Conservation (phyloP, 2,329 filamentous ascomycete species). For the Cryphonectria carpinicola region DNA sequence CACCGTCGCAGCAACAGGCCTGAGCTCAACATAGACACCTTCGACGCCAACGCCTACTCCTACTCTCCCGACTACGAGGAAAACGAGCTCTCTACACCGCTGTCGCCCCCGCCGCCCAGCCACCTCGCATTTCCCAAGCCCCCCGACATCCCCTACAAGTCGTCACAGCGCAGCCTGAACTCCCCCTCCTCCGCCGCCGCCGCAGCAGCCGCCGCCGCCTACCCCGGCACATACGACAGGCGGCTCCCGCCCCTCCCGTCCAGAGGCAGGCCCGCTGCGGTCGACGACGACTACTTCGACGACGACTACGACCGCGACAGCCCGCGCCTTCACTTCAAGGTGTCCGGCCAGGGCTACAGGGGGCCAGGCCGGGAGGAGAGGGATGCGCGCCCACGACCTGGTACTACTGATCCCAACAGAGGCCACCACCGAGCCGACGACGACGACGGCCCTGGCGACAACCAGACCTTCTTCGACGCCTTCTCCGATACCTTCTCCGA, state of each 20-base stretch:
- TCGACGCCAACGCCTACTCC: constrained; percentile 15
- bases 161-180: constrained; percentile 23
- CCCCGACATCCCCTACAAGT: constrained; percentile 26
- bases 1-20: constrained; percentile 40
- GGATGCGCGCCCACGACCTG: constrained; percentile 21
- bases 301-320: constrained; percentile 34
- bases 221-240: constrained; percentile 16
- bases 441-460: constrained; percentile 30
- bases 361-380: constrained; percentile 18
- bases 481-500: constrained; percentile 46
- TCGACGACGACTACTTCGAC: constrained; percentile 30
- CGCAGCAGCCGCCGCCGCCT: constrained; percentile 21
- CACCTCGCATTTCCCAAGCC: constrained; percentile 16
- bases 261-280: constrained; percentile 30
- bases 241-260: constrained; percentile 35
- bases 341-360: constrained; percentile 17
- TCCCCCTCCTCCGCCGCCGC: constrained; percentile 31
- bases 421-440: constrained; percentile 16
- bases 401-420: constrained; percentile 18
- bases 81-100: constrained; percentile 23
- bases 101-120: constrained; percentile 21
- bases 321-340: constrained; percentile 12
- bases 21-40: constrained; percentile 43
- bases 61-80: constrained; percentile 12
- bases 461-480: constrained; percentile 40